Conservation (phyloP, 2,329 filamentous ascomycete species). For the Corinectria fuckeliana region DNA sequence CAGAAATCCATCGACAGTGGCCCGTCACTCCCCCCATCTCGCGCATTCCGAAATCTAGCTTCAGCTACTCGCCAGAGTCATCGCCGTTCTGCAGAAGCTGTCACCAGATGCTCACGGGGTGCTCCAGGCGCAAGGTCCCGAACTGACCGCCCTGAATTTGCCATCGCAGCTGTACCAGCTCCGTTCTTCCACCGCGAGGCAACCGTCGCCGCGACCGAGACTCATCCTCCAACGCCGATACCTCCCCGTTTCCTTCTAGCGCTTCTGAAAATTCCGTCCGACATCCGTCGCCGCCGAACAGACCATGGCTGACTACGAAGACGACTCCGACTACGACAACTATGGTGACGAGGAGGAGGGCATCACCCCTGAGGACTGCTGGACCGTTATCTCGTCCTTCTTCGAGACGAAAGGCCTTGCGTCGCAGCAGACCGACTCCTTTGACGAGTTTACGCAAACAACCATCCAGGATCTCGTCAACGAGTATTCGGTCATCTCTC, state of each 20-base stretch:
- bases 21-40: constrained; percentile 24
- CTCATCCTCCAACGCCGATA: constrained; percentile 12
- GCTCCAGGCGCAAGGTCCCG: constrained; percentile 42
- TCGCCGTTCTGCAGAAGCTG: constrained; percentile 30
- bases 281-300: constrained; percentile 2
- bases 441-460: constrained; percentile 93
- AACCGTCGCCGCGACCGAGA: constrained; percentile 11
- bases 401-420: constrained; percentile 96
- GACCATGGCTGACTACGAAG: constrained; percentile 63
- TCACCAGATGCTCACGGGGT: constrained; percentile 43
- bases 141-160: constrained; percentile 41
- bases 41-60: constrained; percentile 27
- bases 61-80: constrained; percentile 24
- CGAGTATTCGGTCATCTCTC: constrained; percentile 88
- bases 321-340: constrained; percentile 70
- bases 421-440: constrained; percentile 97
- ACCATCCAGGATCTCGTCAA: constrained; percentile 95
- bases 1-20: constrained; percentile 38
- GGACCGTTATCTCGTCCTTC: constrained; percentile 96
- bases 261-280: not conserved
- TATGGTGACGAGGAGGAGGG: constrained; percentile 71
- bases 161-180: constrained; percentile 30
- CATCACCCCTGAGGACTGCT: constrained; percentile 97
- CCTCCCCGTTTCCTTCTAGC: not conserved
- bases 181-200: constrained; percentile 24